Conservation (phyloP, 257 asterid species). For the Solanum bulbocastanum region DNA sequence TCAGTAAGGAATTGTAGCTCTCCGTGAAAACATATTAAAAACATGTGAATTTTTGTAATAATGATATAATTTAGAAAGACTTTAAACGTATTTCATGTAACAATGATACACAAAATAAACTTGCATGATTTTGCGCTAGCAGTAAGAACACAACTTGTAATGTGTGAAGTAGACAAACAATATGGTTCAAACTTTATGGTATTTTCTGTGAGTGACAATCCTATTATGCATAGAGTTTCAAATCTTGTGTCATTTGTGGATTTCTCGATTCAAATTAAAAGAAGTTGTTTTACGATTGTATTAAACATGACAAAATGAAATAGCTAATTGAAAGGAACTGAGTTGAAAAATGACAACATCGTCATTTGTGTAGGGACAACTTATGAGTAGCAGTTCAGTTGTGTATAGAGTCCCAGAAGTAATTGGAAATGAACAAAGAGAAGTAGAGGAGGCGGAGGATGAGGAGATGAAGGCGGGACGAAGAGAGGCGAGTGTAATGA, state of each 20-base stretch:
- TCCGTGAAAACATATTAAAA: background rate
- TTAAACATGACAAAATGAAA: background rate
- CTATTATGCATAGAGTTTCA: background rate
- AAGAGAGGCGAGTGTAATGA: conserved; percentile 70
- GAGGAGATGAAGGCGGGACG: conserved; percentile 16
- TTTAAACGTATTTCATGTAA: background rate
- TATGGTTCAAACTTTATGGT: background rate
- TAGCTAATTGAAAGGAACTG: background rate
- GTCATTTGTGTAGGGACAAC: conserved; percentile 17
- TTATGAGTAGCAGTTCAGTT: conserved; percentile 8
- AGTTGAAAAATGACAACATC: background rate
- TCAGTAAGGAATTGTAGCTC: background rate
- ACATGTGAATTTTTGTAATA: background rate
- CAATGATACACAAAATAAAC: background rate
- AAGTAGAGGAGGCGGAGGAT: background rate
- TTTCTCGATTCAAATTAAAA: background rate
- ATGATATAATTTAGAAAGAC: background rate
- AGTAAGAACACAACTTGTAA: background rate
- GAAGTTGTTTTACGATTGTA: background rate
- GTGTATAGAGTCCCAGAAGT: conserved; percentile 66
- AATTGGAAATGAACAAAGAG: conserved; percentile 11
- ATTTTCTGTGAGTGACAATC: background rate
- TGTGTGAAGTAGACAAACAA: background rate
- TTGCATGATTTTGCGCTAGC: background rate
- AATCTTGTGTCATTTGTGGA: background rate